A percentile compares a stretch with the other conserved stretches of the same genome.
Evolutionary conservation across 1,284 basidiomycete species (phyloP).

Genomic region (Ganoderma sinense): DNA sequence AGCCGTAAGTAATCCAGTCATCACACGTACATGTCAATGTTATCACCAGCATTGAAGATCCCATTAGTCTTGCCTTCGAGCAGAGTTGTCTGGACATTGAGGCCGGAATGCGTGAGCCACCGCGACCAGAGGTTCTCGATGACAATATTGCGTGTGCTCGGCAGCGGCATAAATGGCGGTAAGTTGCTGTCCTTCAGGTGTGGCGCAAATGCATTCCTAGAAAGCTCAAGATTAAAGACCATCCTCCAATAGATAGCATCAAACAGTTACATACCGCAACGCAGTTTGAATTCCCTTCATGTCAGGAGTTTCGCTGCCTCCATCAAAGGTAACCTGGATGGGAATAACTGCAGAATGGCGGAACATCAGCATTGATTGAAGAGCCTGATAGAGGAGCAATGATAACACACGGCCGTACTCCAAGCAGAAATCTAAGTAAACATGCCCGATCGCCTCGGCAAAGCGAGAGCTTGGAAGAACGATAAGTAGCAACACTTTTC

Average conservation of each 20-base stretch:
- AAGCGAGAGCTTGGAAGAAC: not conserved
- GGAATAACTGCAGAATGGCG: no score
- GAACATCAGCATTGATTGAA: not conserved
- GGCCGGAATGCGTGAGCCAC: not conserved
- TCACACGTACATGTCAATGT: no score
- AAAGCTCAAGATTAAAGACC: not conserved
- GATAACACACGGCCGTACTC: not conserved
- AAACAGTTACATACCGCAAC: no score
- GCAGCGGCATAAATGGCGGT: not conserved
- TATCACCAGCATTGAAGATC: no score
- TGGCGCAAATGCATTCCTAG: not conserved
- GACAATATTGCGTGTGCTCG: not conserved
- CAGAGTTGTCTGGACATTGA: no score
- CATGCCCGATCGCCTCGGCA: not conserved
- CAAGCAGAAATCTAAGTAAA: not conserved
- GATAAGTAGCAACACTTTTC: not conserved
- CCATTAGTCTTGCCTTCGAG: no score
- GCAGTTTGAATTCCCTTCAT: no score
- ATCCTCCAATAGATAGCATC: no score
- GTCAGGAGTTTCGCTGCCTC: no score
- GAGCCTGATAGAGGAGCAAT: no score
- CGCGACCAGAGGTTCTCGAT: not conserved
- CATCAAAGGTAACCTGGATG: not conserved
- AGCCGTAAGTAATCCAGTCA: no score
- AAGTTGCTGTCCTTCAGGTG: not conserved